Evolutionary conservation across 2,329 filamentous ascomycete genomes (phyloP), one percentile per base, ranked within the genome.

Genomic region (Colletotrichum orbiculare): DNA sequence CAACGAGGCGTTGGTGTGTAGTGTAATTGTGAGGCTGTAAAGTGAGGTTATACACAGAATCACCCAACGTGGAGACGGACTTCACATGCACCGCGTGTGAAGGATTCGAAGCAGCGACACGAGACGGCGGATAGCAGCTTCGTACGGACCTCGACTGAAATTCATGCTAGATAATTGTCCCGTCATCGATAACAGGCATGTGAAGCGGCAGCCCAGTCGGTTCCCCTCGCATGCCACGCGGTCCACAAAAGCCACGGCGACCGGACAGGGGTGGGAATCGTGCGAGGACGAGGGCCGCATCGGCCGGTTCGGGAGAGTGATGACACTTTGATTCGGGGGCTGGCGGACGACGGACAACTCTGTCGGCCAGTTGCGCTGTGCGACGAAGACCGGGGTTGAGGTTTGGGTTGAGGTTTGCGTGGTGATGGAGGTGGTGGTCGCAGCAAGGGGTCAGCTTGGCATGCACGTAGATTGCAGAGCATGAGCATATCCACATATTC

Each of bases 281-380:
- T 41, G 42, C 35, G 58, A 65, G 35, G 41, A 56, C n/a, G 42
- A 39, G 41, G 25, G 52, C 62, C 38, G 58, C 45, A 56, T 45
- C 62, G 62, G 52, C 58, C 46, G 58, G 52, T 53, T 47, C 52
- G 52, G 58, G 39, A 55, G 58, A 57, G 57, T 66, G 66, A 67
- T 67, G 66, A 67, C 66, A 67, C 66, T 41, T 66, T 57, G 66
- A 67, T 48, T 67, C 61, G 63, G 64, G 42, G 64, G 60, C 25
- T 55, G 52, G 55, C 46, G 13, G 17, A 34, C 48, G 53, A 42
- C 41, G 25, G 25, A 25, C 3, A 25, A 25, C 25, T 25, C 25
- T 25, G 25, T 25, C 25, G 25, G 25, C 25, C 25, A 25, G 25
- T 25, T 25, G 25, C 5, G 25, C 25, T 25, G 25, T 25, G 25